phyloP scores from a whole-genome alignment of 176 grass and related monocot genomes.

The Aegilops speltoides region DNA sequence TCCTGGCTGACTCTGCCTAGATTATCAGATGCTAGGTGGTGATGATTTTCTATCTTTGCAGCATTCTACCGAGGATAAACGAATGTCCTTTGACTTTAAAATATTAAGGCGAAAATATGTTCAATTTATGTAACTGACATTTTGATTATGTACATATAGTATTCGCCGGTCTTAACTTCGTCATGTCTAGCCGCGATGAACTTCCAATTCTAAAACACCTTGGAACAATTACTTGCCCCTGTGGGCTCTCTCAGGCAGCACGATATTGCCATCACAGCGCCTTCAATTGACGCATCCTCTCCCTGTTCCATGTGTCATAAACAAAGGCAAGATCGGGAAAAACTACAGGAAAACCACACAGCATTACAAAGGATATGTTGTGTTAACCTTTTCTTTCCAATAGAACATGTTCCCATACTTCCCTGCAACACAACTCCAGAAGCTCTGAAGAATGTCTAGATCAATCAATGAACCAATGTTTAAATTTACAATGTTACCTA shows the following conservation, averaged over 20 bases:
- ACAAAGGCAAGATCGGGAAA: conserved; percentile 22
- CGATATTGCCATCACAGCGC: conserved; percentile 65
- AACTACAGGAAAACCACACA: neutral
- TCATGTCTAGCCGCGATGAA: neutral
- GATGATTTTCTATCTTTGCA: neutral
- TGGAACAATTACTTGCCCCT: conserved; percentile 66
- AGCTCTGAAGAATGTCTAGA: conserved; percentile 78
- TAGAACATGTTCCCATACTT: conserved; percentile 98
- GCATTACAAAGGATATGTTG: neutral
- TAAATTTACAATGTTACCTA: conserved; percentile 94
- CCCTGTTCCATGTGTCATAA: conserved; percentile 48
- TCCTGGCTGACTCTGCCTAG: no score
- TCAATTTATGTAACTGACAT: neutral
- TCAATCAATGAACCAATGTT: conserved; percentile 87
- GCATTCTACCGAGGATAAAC: neutral
- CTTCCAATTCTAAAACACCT: conserved; percentile 42
- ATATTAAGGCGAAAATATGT: neutral
- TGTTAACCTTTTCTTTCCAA: conserved; percentile 82
- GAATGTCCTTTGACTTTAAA: neutral
- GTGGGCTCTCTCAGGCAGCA: conserved; percentile 67
- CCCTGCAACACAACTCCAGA: conserved; percentile 82
- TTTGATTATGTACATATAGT: neutral
- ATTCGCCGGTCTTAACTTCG: neutral
- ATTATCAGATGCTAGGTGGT: neutral
- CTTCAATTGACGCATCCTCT: conserved; percentile 47